Conservation (phyloP, 768 basidiomycete species). For the Leccinum broughii region DNA sequence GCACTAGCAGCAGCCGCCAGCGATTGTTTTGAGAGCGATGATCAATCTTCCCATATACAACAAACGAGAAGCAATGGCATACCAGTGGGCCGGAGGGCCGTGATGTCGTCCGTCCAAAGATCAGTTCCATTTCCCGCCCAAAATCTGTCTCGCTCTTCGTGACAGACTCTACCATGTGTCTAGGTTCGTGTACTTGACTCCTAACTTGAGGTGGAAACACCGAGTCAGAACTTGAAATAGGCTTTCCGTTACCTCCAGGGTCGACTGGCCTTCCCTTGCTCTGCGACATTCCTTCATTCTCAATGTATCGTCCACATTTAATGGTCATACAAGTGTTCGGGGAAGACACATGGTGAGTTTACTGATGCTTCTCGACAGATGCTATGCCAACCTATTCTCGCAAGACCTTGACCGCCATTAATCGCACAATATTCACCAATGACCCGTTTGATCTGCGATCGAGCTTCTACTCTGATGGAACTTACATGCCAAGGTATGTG, state of each 20-base stretch:
- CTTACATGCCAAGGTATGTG: conserved; percentile 12
- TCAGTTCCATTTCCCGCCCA: background rate
- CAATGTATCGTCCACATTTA: conserved; percentile 24
- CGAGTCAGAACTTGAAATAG: conserved; percentile 8
- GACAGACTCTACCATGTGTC: background rate
- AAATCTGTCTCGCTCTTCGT: background rate
- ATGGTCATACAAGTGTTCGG: conserved; percentile 35
- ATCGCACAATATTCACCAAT: conserved; percentile 18
- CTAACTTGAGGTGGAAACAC: conserved; percentile 18
- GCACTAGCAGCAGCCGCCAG: too few relatives aligned
- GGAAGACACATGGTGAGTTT: conserved; percentile 30
- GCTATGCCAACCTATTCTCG: conserved; percentile 24
- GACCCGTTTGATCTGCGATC: conserved; percentile 27
- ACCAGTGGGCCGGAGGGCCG: background rate
- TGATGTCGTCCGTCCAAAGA: background rate
- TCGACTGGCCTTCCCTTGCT: conserved; percentile 45
- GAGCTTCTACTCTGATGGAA: conserved; percentile 27
- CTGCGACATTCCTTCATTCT: conserved; percentile 21
- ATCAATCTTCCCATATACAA: background rate
- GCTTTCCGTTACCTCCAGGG: conserved; percentile 45
- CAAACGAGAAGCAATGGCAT: background rate
- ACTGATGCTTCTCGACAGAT: background rate
- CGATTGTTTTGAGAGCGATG: background rate
- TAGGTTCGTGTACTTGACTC: background rate
- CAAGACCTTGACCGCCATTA: conserved; percentile 28